Base-by-base conservation (phyloP, 805 yeast genomes). In the Candida patagonica region DNA sequence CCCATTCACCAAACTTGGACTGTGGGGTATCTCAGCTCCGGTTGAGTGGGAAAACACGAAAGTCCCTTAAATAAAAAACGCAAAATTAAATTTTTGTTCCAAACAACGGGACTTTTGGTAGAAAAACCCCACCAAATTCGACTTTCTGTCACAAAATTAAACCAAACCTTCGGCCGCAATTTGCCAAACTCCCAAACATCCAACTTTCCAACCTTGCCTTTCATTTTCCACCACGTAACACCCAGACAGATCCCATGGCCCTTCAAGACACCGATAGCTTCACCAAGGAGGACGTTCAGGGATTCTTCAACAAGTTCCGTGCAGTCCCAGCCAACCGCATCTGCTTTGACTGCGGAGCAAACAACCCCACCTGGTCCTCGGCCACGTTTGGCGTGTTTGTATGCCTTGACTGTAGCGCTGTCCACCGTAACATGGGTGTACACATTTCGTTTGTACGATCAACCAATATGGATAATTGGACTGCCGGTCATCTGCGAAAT, bases 361-460 rank as follows among this genome's bases (percentile, higher is more conserved):
- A 83, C 57, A 88, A 88, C 60, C 97, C 98, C 26, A 86, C 97
- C 0, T 92, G 98, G 98, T 85, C 98, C 3, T 89, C 97, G 10
- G 87, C 89, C 41, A 95, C 97, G 10, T 89, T 85, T 62, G 98
- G 96, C 41, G 83, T 88, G 38, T 74, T 88, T 59, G 66, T 92
- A 43, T 92, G 98, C 67, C 71, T 88, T 45, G 95, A 92, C 60
- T 92, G 98, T 62, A 83, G 95, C 40, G 88, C 97, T 3, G 86
- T 82, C 38, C 98, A 92, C 67, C 76, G 98, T 62, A 87, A 87
- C 60, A 63, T 92, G 64, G 98, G 98, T 44, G 96, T 88, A 27
- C 98, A 92, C 60, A 80, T 92, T 54, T 76, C 96, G 27, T 92
- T 92, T 67, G 97, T 92, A 43, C 85, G 87, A 59, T 85, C 96